These are phyloP conservation scores for Pseudogymnoascus pannorum DNA, from an alignment of 2,329 filamentous ascomycete species.

Conservation along the genomic window DNA sequence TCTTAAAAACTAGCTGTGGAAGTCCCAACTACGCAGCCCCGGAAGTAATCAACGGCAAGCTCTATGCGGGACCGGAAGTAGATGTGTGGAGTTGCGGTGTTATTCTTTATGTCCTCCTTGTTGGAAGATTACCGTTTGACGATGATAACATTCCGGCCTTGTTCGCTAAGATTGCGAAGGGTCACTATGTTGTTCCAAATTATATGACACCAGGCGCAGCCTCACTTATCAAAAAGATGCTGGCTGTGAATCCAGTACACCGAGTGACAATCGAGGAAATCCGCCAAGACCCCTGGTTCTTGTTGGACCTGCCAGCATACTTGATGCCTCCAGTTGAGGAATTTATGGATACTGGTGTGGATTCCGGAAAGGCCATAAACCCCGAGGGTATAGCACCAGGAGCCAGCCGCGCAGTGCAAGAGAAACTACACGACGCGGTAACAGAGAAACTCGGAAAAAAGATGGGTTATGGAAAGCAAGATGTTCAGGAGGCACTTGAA, in stretches of 20 bases:
- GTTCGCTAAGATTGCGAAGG: constrained; percentile 95
- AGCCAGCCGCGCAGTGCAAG: constrained; percentile 70
- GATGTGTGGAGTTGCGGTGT: constrained; percentile 98
- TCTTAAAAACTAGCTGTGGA: constrained; percentile 95
- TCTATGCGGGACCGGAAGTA: constrained; percentile 95
- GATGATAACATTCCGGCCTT: constrained; percentile 96
- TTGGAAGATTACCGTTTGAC: constrained; percentile 85
- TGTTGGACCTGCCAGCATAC: constrained; percentile 77
- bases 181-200: constrained; percentile 83
- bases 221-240: constrained; percentile 80
- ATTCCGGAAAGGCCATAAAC: constrained; percentile 85
- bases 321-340: constrained; percentile 83
- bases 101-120: constrained; percentile 76
- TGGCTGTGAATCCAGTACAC: constrained; percentile 90
- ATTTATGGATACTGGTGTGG: constrained; percentile 87
- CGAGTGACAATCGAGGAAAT: constrained; percentile 93
- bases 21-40: constrained; percentile 98
- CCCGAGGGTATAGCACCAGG: constrained; percentile 73
- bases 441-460: constrained; percentile 95
- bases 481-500: constrained; percentile 89
- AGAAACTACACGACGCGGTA: constrained; percentile 85
- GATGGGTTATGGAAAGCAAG: constrained; percentile 92
- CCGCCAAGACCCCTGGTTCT: constrained; percentile 88
- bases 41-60: constrained; percentile 94
- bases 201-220: constrained; percentile 85